phyloP scores from a whole-genome alignment of 495 filamentous ascomycete genomes.

The Xylaria curta region DNA sequence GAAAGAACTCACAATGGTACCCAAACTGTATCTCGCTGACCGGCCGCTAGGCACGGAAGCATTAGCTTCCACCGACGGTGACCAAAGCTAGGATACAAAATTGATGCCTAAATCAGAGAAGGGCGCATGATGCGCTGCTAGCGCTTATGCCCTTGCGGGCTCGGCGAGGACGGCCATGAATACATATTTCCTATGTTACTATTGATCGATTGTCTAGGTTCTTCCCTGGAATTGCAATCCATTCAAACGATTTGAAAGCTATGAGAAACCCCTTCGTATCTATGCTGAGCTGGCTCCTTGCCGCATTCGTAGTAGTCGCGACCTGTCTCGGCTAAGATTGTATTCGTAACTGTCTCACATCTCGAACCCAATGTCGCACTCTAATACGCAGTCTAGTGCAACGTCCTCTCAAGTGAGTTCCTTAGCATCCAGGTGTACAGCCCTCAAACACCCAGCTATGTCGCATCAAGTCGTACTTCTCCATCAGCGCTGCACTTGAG shows the following conservation, averaged over 20 bases:
- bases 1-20: background rate
- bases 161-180: no score
- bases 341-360: conserved; percentile 2
- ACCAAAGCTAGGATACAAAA: background rate
- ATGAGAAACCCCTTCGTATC: background rate
- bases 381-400: conserved; percentile 6
- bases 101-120: background rate
- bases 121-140: background rate
- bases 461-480: conserved; percentile 21
- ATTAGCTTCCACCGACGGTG: background rate
- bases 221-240: background rate
- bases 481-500: conserved; percentile 16
- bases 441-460: conserved; percentile 9
- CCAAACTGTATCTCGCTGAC: background rate
- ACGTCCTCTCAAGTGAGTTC: background rate
- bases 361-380: background rate
- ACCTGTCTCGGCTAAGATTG: conserved; percentile 10
- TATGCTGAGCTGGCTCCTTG: conserved; percentile 3
- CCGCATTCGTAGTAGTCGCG: background rate
- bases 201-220: background rate
- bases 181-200: background rate
- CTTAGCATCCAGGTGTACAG: background rate
- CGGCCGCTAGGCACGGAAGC: background rate
- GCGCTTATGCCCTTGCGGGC: background rate
- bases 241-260: background rate